Percentiles rank a stretch among this genome's conserved stretches.
Evolutionary conservation across 2,329 filamentous ascomycete species (phyloP).

Genomic region (Zelopaecilomyces penicillatus): DNA sequence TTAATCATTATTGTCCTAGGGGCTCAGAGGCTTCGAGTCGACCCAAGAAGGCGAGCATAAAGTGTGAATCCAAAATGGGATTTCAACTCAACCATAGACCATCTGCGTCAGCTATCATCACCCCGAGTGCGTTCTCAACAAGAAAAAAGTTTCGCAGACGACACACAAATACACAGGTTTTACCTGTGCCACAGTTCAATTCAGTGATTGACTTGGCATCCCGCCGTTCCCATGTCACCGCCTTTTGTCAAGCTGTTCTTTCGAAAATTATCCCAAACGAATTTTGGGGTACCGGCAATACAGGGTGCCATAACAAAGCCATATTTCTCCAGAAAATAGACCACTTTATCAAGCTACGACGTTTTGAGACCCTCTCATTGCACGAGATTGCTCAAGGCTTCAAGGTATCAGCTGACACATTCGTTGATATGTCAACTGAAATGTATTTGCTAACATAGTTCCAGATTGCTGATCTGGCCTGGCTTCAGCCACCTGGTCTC

Average conservation of each 20-base stretch:
- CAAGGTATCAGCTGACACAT: constrained; percentile 45
- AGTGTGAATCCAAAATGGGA: neutral
- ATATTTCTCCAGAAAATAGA: constrained; percentile 62
- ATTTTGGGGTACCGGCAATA: constrained; percentile 60
- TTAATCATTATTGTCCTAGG: constrained; percentile 72
- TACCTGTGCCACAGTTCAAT: constrained; percentile 13
- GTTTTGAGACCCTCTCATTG: constrained; percentile 72
- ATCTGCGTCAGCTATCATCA: neutral
- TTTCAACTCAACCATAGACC: neutral
- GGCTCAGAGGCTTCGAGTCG: constrained; percentile 15
- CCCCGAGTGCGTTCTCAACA: neutral
- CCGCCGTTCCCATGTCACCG: constrained; percentile 61
- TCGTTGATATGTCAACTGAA: neutral
- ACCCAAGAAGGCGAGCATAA: neutral
- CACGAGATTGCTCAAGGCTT: constrained; percentile 70
- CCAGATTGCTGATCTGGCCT: constrained; percentile 59
- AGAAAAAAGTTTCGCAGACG: constrained; percentile 5
- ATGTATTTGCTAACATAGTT: neutral
- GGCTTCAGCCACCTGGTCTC: constrained; percentile 56
- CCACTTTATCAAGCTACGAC: constrained; percentile 65
- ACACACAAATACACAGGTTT: constrained; percentile 4
- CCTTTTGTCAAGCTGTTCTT: constrained; percentile 75
- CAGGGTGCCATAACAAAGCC: constrained; percentile 50
- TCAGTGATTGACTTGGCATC: constrained; percentile 61
- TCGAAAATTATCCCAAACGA: constrained; percentile 61